Evolutionary conservation across 2,329 filamentous ascomycete genomes (phyloP).

Genomic region (Beauveria sp.): DNA sequence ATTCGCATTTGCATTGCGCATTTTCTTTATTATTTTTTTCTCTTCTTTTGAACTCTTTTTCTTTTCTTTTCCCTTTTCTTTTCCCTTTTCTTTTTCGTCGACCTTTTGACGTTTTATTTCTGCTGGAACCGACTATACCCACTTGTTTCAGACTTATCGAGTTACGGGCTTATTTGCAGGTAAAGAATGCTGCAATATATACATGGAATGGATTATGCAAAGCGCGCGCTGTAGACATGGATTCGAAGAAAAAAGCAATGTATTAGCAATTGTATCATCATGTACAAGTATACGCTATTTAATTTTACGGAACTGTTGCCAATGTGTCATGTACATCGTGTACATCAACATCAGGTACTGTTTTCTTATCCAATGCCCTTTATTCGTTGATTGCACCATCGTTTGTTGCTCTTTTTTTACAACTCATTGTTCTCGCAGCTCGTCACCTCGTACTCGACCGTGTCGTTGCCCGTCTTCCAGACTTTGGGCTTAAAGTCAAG

Average conservation of each 20-base stretch:
- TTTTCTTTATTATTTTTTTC: neutral
- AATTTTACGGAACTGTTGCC: neutral
- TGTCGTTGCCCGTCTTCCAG: slow-evolving; percentile 34
- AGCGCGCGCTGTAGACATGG: neutral
- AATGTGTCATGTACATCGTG: too few relatives aligned
- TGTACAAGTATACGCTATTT: neutral
- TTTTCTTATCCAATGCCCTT: too few relatives aligned
- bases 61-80: neutral
- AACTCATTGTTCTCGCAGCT: slow-evolving; percentile 6
- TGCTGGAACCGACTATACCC: slow-evolving; percentile 9
- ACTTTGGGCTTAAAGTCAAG: slow-evolving; percentile 40
- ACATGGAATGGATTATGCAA: neutral
- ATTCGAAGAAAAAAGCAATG: neutral
- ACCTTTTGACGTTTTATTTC: neutral
- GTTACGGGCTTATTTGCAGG: neutral
- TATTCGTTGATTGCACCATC: too few relatives aligned
- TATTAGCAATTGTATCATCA: neutral
- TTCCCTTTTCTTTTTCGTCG: too few relatives aligned
- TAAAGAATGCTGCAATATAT: neutral
- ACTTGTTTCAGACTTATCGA: slow-evolving; percentile 3
- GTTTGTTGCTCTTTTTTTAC: neutral
- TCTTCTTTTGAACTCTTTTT: neutral
- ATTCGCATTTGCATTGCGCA: neutral
- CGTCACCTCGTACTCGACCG: slow-evolving; percentile 33
- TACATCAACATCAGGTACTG: too few relatives aligned